These are phyloP conservation scores for Trichoderma aggressivum DNA, from an alignment of 2,329 filamentous ascomycete species.

Conservation along the genomic window DNA sequence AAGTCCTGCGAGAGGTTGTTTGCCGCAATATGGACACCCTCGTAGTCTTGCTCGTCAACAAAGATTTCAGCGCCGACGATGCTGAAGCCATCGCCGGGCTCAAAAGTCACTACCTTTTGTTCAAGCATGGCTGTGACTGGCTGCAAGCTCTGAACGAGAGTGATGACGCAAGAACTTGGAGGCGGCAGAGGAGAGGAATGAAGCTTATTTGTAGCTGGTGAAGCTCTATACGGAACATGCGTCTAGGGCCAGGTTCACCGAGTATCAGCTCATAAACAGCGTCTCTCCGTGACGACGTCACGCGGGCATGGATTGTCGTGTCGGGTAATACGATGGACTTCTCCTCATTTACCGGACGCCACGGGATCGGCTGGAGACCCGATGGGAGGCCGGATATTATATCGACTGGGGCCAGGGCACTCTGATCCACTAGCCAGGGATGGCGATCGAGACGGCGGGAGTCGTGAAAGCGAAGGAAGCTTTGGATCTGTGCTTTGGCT, in stretches of 20 bases:
- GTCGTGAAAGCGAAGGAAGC: neutral
- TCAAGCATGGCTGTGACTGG: constrained; percentile 26
- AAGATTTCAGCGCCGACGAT: constrained; percentile 32
- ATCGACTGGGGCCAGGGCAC: constrained; percentile 5
- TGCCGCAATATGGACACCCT: constrained; percentile 34
- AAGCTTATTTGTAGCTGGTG: constrained; percentile 4
- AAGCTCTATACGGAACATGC: neutral
- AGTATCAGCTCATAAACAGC: neutral
- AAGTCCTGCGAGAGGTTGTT: constrained; percentile 32
- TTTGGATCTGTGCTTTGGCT: neutral
- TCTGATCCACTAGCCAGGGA: constrained; percentile 2
- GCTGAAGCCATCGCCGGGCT: constrained; percentile 25
- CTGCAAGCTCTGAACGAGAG: neutral
- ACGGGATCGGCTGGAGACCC: constrained; percentile 17
- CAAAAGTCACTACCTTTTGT: constrained; percentile 27
- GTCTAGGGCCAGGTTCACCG: neutral
- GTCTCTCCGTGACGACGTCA: constrained; percentile 11
- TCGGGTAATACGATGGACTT: constrained; percentile 6
- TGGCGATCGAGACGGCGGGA: neutral
- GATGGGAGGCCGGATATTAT: constrained; percentile 3
- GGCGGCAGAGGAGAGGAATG: neutral
- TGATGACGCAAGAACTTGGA: neutral
- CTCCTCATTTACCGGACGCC: constrained; percentile 17
- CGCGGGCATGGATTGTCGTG: constrained; percentile 2
- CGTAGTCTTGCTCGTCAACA: constrained; percentile 30